Evolutionary conservation across 345 rosid genomes (phyloP), one percentile per base, ranked within the genome.

Genomic region (Eucalyptus sp.): DNA sequence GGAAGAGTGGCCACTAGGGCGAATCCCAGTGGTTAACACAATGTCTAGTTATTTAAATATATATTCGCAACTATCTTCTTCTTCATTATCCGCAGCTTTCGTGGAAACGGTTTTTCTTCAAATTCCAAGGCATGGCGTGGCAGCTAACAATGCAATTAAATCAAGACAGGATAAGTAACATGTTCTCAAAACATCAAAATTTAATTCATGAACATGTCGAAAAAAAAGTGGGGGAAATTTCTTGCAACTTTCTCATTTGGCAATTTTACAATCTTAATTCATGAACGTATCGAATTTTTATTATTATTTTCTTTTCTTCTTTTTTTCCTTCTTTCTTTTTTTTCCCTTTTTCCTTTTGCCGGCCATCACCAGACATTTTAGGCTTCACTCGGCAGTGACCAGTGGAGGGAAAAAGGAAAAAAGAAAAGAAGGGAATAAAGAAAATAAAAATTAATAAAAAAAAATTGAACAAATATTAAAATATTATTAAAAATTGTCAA

Each of bases 371-470:
- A 3, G 2, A 54, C 58, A 18, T 54, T 54, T 20, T 5, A 54
- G 1, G 25, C 58, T 4, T 2, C 8, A 5, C 58, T 20, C 10
- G 0, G 58, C 0, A 2, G 10, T 54, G 10, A 54, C 58, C 4
- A 3, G 2, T 54, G 58, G 24, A 54, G 58, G 24, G 0, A 1
- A 18, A 54, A 54, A 18, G 58, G 10, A 3, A 52, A 20, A 14
- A 18, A 52, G 7, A 2, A 18, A 52, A 18, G 3, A 0, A 7
- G 1, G 4, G 2, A 17, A 52, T 7, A 6, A 52, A 17, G 4
- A 52, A 52, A 52, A 52, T 51, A 51, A 6, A 17, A 17, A 16
- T 51, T 2, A 17, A 18, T 6, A 1, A 52, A 7, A 49, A 49
- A 7, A 52, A 18, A 7, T 52, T 3, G 24, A 52, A 7, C 1